A percentile compares a stretch with the other conserved stretches of the same genome.
Evolutionary conservation across 1,284 basidiomycete species (phyloP).

Genomic region (Neolentinus lepideus): DNA sequence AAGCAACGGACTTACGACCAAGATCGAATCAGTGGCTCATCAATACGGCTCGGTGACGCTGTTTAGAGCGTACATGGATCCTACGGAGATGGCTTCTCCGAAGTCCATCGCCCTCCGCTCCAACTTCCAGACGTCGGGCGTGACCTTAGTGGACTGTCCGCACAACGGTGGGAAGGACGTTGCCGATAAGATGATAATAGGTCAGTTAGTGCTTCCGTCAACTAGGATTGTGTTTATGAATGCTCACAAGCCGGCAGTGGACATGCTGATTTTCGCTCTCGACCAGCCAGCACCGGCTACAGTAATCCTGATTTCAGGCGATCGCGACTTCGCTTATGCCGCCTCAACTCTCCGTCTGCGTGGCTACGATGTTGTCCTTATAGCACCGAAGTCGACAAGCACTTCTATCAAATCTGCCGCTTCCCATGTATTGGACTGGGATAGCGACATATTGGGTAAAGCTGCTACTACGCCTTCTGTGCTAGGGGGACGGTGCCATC

Average conservation of each 20-base stretch:
- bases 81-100: background rate
- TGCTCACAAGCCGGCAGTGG: background rate
- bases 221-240: constrained; percentile 26
- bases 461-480: background rate
- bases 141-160: constrained; percentile 35
- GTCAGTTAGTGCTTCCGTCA: constrained; percentile 11
- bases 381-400: background rate
- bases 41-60: constrained; percentile 19
- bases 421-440: constrained; percentile 47
- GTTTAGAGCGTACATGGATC: constrained; percentile 8
- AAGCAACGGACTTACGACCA: constrained; percentile 11
- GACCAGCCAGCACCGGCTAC: background rate
- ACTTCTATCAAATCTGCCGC: constrained; percentile 43
- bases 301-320: background rate
- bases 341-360: background rate
- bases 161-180: constrained; percentile 33
- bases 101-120: constrained; percentile 13
- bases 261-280: background rate
- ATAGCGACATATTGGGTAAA: constrained; percentile 22
- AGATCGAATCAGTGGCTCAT: constrained; percentile 19
- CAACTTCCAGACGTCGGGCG: constrained; percentile 31
- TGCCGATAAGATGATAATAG: constrained; percentile 33
- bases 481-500: no score
- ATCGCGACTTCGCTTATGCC: background rate
- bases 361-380: background rate